Conservation (phyloP, 768 basidiomycete genomes). For the Naganishia antarctica region DNA sequence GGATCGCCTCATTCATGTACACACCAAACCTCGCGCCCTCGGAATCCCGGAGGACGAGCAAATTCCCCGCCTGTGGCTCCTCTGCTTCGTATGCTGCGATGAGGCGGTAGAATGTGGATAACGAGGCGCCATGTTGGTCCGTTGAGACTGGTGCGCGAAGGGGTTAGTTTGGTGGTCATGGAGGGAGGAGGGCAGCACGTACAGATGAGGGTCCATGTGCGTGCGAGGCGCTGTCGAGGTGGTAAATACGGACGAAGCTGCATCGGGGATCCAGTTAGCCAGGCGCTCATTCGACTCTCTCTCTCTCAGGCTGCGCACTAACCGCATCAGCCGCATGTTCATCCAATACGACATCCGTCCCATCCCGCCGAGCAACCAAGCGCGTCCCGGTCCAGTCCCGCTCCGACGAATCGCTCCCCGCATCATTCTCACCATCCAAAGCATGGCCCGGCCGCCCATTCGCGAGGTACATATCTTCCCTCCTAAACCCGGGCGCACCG, state of each 20-base stretch:
- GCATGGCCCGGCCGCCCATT: not conserved
- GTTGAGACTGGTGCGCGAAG: conserved; percentile 56
- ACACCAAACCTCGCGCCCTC: conserved; percentile 69
- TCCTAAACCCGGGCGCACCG: conserved; percentile 39
- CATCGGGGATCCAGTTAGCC: not conserved
- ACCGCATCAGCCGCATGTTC: conserved; percentile 35
- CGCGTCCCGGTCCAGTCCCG: conserved; percentile 30
- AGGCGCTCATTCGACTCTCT: not conserved
- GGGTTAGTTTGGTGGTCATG: too few relatives aligned
- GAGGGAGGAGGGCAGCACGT: conserved; percentile 7
- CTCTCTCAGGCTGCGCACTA: conserved; percentile 7
- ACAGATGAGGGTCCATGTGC: conserved; percentile 44
- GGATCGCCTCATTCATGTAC: conserved; percentile 72
- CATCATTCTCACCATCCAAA: too few relatives aligned
- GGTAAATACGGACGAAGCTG: conserved; percentile 40
- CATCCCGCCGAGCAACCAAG: conserved; percentile 35
- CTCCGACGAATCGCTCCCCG: not conserved
- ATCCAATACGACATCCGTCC: conserved; percentile 34
- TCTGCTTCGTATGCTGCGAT: conserved; percentile 38
- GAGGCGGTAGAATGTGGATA: conserved; percentile 71
- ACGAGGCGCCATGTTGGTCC: conserved; percentile 90
- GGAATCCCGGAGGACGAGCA: conserved; percentile 66
- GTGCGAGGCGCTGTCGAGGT: conserved; percentile 41
- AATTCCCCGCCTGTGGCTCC: conserved; percentile 39
- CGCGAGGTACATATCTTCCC: not conserved